phyloP scores from a whole-genome alignment of 2,329 filamentous ascomycete genomes.

The Penicillium glabrum region DNA sequence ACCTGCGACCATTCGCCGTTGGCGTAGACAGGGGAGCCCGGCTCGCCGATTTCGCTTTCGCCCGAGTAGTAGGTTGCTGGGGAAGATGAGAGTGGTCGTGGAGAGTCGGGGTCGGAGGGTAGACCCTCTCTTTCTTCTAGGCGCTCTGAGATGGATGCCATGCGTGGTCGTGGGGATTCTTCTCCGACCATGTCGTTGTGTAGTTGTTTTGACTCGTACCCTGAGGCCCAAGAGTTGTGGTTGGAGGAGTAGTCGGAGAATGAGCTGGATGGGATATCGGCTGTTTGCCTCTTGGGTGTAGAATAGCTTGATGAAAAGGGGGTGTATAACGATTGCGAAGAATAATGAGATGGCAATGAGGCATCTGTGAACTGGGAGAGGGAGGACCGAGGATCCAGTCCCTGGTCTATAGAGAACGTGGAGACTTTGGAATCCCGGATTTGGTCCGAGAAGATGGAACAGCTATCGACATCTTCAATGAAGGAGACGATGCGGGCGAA shows the following conservation, averaged over 20 bases:
- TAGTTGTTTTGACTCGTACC: slow-evolving; percentile 10
- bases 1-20: slow-evolving; percentile 26
- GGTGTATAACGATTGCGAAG: slow-evolving; percentile 19
- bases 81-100: slow-evolving; percentile 14
- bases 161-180: slow-evolving; percentile 20
- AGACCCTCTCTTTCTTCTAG: slow-evolving; percentile 17
- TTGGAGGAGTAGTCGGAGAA: slow-evolving; percentile 21
- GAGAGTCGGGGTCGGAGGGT: slow-evolving; percentile 7
- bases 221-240: slow-evolving; percentile 12
- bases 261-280: slow-evolving; percentile 20
- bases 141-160: slow-evolving; percentile 29
- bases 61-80: slow-evolving; percentile 20
- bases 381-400: slow-evolving; percentile 16
- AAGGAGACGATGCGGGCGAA: slow-evolving; percentile 37
- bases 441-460: slow-evolving; percentile 20
- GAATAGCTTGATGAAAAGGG: slow-evolving; percentile 7
- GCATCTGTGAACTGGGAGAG: slow-evolving; percentile 26
- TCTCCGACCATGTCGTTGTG: slow-evolving; percentile 22
- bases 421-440: slow-evolving; percentile 23
- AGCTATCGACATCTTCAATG: slow-evolving; percentile 35
- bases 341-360: slow-evolving; percentile 24
- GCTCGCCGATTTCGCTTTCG: slow-evolving; percentile 32
- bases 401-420: slow-evolving; percentile 17
- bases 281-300: slow-evolving; percentile 11
- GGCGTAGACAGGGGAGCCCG: slow-evolving; percentile 29